Evolutionary conservation across 345 rosid genomes (phyloP).

Genomic region (Syzygium oleosum): DNA sequence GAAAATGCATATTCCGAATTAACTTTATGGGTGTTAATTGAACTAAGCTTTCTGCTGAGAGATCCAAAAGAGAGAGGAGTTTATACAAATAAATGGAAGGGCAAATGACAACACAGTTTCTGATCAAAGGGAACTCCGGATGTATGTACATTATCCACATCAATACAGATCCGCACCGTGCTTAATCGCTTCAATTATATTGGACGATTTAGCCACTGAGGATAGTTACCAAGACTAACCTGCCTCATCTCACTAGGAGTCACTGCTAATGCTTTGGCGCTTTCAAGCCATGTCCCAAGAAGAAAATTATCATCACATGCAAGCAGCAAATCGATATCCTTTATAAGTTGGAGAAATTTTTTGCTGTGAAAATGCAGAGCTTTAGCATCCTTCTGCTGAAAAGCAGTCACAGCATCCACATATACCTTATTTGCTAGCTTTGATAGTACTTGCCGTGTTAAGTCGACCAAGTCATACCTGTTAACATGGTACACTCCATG

Average conservation of each 20-base stretch:
- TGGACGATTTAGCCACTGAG: background rate
- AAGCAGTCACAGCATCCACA: conserved; percentile 58
- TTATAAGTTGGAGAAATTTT: conserved; percentile 59
- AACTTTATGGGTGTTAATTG: background rate
- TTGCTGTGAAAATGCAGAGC: conserved; percentile 32
- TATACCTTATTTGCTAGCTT: conserved; percentile 82
- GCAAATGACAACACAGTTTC: background rate
- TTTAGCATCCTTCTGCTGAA: conserved; percentile 31
- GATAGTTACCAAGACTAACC: conserved; percentile 27
- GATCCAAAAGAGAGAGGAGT: background rate
- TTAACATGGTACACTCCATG: background rate
- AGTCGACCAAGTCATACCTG: conserved; percentile 93
- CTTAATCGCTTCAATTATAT: background rate
- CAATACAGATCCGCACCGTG: background rate
- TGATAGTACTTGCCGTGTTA: conserved; percentile 84
- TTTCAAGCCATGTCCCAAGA: conserved; percentile 89
- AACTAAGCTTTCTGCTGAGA: background rate
- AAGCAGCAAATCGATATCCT: conserved; percentile 66
- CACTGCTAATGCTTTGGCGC: conserved; percentile 59
- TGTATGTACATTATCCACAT: background rate
- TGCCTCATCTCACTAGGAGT: conserved; percentile 53
- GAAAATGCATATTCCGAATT: background rate
- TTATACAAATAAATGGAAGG: background rate
- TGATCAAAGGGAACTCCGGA: background rate
- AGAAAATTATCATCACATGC: conserved; percentile 79